These are phyloP conservation scores for Anthracocystis walkeri DNA, from an alignment of 1,284 basidiomycete species.

Conservation along the genomic window DNA sequence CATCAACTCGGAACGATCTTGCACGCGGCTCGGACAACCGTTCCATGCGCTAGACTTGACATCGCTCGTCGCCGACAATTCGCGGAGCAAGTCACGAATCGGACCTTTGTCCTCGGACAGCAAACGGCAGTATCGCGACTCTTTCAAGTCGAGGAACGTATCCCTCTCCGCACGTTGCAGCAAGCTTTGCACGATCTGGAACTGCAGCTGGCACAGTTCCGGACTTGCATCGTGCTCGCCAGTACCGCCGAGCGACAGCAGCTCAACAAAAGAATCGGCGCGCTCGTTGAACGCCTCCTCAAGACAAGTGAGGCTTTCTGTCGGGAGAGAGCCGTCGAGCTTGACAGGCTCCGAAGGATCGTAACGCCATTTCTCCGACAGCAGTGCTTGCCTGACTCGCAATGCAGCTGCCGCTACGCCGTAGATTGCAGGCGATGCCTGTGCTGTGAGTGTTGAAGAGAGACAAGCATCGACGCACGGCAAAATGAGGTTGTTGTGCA, in stretches of 20 bases:
- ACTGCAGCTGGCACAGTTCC: conserved; percentile 15
- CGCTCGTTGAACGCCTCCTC: conserved; percentile 35
- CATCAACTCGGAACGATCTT: conserved; percentile 12
- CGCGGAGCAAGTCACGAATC: conserved; percentile 11
- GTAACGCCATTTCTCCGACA: conserved; percentile 46
- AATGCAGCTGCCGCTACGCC: conserved; percentile 41
- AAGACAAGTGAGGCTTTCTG: conserved; percentile 32
- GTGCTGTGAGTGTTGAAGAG: not conserved
- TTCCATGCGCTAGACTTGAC: conserved; percentile 11
- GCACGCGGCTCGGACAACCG: conserved; percentile 16
- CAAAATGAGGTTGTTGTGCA: conserved; percentile 34
- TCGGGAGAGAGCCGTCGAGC: conserved; percentile 42
- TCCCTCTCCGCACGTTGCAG: conserved; percentile 49
- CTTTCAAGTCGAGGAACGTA: conserved; percentile 5
- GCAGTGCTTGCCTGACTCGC: conserved; percentile 29
- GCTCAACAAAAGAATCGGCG: conserved; percentile 28
- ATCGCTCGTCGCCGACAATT: not conserved
- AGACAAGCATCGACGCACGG: conserved; percentile 37
- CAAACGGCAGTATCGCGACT: conserved; percentile 33
- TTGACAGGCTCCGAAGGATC: conserved; percentile 41
- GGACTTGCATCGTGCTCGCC: not conserved
- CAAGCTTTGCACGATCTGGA: conserved; percentile 38
- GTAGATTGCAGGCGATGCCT: not conserved
- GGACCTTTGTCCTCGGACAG: conserved; percentile 6
- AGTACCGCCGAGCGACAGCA: conserved; percentile 10